These are phyloP conservation scores for Russula virescens DNA, from an alignment of 768 basidiomycete genomes.

Conservation along the genomic window DNA sequence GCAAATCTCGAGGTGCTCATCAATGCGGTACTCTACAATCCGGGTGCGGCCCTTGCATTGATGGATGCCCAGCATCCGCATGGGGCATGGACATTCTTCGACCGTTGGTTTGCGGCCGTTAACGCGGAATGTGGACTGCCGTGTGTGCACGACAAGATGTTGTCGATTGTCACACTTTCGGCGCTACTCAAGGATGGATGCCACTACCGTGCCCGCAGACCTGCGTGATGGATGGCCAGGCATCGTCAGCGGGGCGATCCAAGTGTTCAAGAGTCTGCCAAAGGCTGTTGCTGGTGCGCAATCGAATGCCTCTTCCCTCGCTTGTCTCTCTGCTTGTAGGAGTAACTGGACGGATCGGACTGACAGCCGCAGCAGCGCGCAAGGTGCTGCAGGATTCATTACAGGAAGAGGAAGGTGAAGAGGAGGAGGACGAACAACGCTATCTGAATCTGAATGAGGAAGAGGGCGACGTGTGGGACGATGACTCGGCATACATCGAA, in stretches of 20 bases:
- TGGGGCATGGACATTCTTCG: slow-evolving; percentile 71
- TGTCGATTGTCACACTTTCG: slow-evolving; percentile 70
- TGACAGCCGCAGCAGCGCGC: slow-evolving; percentile 37
- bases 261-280: slow-evolving; percentile 73
- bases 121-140: slow-evolving; percentile 54
- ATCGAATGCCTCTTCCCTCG: background rate
- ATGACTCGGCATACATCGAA: slow-evolving; percentile 84
- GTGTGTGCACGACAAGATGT: slow-evolving; percentile 87
- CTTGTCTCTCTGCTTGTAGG: background rate
- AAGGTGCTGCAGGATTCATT: slow-evolving; percentile 53
- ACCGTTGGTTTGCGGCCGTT: slow-evolving; percentile 77
- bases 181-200: slow-evolving; percentile 69
- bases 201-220: slow-evolving; percentile 47
- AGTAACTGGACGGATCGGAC: background rate
- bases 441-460: slow-evolving; percentile 62
- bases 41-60: slow-evolving; percentile 65
- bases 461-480: slow-evolving; percentile 86
- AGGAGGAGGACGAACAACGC: slow-evolving; percentile 38
- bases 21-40: slow-evolving; percentile 80
- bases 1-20: slow-evolving; percentile 80
- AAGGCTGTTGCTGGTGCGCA: slow-evolving; percentile 65
- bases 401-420: slow-evolving; percentile 14
- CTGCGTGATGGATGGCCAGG: slow-evolving; percentile 70
- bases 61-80: slow-evolving; percentile 59
- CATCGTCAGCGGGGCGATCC: slow-evolving; percentile 64